Conservation (phyloP, 2,329 filamentous ascomycete genomes). For the Bertia moriformis region DNA sequence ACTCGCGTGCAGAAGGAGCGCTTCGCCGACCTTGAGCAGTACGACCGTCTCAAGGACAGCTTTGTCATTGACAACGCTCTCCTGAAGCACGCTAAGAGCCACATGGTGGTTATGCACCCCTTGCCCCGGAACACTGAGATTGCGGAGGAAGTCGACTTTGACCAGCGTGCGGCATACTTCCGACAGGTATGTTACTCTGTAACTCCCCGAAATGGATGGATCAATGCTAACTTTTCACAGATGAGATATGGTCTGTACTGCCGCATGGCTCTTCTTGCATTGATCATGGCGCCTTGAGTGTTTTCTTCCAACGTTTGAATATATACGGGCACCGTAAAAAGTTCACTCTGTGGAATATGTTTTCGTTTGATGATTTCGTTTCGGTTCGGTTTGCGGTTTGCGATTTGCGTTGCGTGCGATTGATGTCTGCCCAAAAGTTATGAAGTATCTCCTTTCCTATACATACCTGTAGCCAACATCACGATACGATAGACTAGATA, state of each 20-base stretch:
- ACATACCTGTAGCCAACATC: not conserved
- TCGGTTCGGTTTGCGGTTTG: not conserved
- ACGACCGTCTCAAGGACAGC: constrained; percentile 74
- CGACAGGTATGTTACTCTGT: constrained; percentile 66
- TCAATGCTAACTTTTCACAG: constrained; percentile 26
- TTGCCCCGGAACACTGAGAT: constrained; percentile 88
- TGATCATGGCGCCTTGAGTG: constrained; percentile 54
- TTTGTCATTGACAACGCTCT: constrained; percentile 85
- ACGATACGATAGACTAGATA: constrained; percentile 1
- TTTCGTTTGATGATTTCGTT: not conserved
- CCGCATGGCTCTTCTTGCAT: constrained; percentile 88
- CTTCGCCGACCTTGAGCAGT: constrained; percentile 67
- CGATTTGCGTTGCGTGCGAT: not conserved
- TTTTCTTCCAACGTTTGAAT: not conserved
- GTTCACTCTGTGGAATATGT: not conserved
- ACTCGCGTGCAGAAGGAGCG: constrained; percentile 94
- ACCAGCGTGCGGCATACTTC: constrained; percentile 93
- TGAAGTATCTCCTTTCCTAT: not conserved
- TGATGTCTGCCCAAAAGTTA: not conserved
- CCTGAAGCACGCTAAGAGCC: constrained; percentile 77
- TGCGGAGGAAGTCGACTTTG: constrained; percentile 90
- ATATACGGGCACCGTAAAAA: not conserved
- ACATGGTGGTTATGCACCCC: constrained; percentile 91
- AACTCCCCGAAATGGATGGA: constrained; percentile 18
- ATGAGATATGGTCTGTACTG: constrained; percentile 97